These are phyloP conservation scores for Aspergillus fischeri DNA, from an alignment of 2,329 filamentous ascomycete genomes.

Conservation along the genomic window DNA sequence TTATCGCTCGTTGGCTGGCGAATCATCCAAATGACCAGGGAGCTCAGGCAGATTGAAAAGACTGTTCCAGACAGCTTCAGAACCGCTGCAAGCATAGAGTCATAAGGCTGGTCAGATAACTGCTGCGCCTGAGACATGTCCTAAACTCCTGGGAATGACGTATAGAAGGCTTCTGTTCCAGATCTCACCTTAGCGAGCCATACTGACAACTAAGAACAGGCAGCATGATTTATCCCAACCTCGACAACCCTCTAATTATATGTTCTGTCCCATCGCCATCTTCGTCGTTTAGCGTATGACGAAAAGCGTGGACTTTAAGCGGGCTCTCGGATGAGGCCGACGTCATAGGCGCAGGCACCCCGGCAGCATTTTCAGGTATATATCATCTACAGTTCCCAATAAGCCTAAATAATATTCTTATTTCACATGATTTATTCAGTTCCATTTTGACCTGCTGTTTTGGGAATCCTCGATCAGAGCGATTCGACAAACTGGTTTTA, in stretches of 20 bases:
- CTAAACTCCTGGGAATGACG: not conserved
- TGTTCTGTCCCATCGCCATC: not conserved
- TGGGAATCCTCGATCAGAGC: not conserved
- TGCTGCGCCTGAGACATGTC: not conserved
- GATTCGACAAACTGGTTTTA: not conserved
- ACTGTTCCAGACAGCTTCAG: constrained; percentile 5
- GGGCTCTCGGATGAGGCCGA: not conserved
- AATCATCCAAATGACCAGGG: constrained; percentile 5
- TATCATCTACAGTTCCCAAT: not conserved
- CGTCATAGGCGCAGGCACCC: not conserved
- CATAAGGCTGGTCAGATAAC: not conserved
- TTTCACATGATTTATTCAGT: not conserved
- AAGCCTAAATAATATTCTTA: not conserved
- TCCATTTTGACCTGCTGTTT: not conserved
- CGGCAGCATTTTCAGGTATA: not conserved
- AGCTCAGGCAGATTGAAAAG: constrained; percentile 1
- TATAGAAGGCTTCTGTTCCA: constrained; percentile 16
- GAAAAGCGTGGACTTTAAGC: not conserved
- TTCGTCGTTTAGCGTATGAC: not conserved
- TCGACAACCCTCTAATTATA: not conserved
- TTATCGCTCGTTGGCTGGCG: constrained; percentile 14
- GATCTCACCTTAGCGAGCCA: not conserved
- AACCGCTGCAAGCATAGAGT: not conserved
- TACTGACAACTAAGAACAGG: not conserved
- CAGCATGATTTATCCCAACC: not conserved